Percentiles rank a stretch among this genome's conserved stretches.
Evolutionary conservation across 2,329 filamentous ascomycete species (phyloP).

Genomic region (Drechslerella dactyloides): DNA sequence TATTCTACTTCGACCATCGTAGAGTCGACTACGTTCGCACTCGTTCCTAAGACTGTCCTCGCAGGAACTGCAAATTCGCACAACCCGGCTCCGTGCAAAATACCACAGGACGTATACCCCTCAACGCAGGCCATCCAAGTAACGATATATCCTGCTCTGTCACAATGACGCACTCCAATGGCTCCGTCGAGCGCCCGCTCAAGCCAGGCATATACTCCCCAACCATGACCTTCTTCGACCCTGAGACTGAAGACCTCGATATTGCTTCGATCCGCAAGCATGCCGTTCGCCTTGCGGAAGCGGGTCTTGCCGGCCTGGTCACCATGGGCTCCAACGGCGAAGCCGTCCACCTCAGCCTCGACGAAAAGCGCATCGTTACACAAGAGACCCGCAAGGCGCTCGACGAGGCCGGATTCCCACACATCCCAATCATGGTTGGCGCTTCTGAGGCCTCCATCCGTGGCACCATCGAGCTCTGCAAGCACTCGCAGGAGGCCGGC

Average conservation of each 20-base stretch:
- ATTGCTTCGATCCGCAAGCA: conserved; percentile 66
- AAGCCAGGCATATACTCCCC: conserved; percentile 71
- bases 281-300: conserved; percentile 72
- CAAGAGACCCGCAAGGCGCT: conserved; percentile 72
- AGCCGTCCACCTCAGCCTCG: conserved; percentile 76
- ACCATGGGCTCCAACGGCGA: conserved; percentile 84
- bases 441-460: conserved; percentile 75
- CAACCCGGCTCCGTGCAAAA: conserved; percentile 11
- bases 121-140: no score
- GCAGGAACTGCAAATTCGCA: neutral
- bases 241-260: conserved; percentile 70
- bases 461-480: conserved; percentile 73
- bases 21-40: neutral
- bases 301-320: conserved; percentile 75
- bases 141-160: neutral
- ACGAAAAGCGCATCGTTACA: conserved; percentile 73
- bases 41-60: neutral
- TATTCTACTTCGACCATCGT: neutral
- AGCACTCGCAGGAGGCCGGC: conserved; percentile 71
- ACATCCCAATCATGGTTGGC: conserved; percentile 76
- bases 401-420: conserved; percentile 68
- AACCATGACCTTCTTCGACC: conserved; percentile 75
- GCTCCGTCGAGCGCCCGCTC: conserved; percentile 51
- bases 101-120: neutral
- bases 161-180: conserved; percentile 40